These are phyloP conservation scores for Garcia nutans DNA, from an alignment of 345 rosid species.

Conservation along the genomic window DNA sequence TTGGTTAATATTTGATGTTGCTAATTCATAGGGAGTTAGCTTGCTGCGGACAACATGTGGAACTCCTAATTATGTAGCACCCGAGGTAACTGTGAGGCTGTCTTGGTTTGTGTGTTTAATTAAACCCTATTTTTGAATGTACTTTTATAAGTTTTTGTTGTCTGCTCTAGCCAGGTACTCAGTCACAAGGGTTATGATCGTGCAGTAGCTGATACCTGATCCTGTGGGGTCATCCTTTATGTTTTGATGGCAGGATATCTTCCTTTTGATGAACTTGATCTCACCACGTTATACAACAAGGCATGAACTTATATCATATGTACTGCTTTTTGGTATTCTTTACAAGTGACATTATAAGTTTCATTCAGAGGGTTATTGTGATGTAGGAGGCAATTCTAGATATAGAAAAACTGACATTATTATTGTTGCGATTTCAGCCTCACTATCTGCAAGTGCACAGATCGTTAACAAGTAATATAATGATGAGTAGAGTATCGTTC, in stretches of 20 bases:
- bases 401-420: no score
- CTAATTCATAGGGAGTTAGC: constrained; percentile 65
- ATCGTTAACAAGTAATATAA: no score
- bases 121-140: background rate
- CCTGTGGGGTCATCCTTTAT: constrained; percentile 93
- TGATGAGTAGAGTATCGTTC: no score
- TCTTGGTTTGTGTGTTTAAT: background rate
- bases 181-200: constrained; percentile 96
- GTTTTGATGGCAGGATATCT: constrained; percentile 96
- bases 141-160: constrained; percentile 17
- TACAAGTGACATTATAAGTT: no score
- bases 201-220: constrained; percentile 96
- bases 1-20: constrained; percentile 13
- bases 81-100: constrained; percentile 59
- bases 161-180: constrained; percentile 59
- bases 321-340: constrained; percentile 8
- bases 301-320: constrained; percentile 44
- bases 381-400: no score
- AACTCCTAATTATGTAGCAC: constrained; percentile 95
- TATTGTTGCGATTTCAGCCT: no score
- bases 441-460: no score
- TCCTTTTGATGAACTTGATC: constrained; percentile 97
- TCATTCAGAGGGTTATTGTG: no score
- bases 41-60: constrained; percentile 91
- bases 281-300: constrained; percentile 90